Percentiles rank a stretch among this genome's conserved stretches.
These are phyloP conservation scores for Podospora appendiculata DNA, from an alignment of 495 filamentous ascomycete species.

Conservation along the genomic window DNA sequence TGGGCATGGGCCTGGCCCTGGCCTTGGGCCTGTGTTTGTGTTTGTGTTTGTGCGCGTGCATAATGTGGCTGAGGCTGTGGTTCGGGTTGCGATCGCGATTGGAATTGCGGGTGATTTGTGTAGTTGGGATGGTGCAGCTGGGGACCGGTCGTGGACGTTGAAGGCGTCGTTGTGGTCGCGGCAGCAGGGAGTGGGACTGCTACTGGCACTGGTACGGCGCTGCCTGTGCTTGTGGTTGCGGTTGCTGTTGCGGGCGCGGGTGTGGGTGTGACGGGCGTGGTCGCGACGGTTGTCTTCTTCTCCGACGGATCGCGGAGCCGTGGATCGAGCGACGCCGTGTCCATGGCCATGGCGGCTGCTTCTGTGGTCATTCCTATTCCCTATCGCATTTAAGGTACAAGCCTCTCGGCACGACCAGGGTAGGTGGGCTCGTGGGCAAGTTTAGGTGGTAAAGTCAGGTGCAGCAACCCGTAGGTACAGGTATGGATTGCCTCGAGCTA, in stretches of 20 bases:
- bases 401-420: too few relatives aligned
- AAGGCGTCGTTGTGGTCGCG: not conserved
- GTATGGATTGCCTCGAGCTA: too few relatives aligned
- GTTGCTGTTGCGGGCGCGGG: not conserved
- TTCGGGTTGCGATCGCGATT: not conserved
- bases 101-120: not conserved
- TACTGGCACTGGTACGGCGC: not conserved
- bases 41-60: not conserved
- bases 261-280: not conserved
- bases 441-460: too few relatives aligned
- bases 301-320: constrained; percentile 7
- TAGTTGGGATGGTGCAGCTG: constrained; percentile 1
- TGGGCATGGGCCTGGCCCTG: not conserved
- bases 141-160: not conserved
- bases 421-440: too few relatives aligned
- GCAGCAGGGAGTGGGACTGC: not conserved
- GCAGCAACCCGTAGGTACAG: too few relatives aligned
- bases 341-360: constrained; percentile 6
- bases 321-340: constrained; percentile 12
- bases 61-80: not conserved
- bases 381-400: not conserved
- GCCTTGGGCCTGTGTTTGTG: not conserved
- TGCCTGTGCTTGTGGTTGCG: not conserved
- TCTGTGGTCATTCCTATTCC: not conserved
- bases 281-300: not conserved